Percentiles rank a stretch among this genome's conserved stretches.
phyloP scores from a whole-genome alignment of 2,329 filamentous ascomycete species.

The Xylariaceae sp. region DNA sequence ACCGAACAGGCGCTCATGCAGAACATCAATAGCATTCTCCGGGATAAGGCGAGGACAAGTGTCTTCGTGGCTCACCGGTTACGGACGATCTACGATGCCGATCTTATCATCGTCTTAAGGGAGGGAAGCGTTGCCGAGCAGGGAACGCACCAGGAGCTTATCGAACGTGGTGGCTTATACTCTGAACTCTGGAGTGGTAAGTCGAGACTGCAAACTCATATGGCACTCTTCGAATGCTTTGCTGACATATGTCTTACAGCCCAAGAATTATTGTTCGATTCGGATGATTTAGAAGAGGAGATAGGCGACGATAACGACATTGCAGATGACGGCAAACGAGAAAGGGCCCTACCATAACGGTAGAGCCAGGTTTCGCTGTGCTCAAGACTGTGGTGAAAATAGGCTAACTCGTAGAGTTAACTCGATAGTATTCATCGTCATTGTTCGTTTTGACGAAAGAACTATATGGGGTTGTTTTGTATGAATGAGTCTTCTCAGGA shows the following conservation, averaged over 20 bases:
- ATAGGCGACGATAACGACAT: not conserved
- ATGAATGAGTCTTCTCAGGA: not conserved
- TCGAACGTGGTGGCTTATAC: slow-evolving; percentile 80
- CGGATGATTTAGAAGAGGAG: slow-evolving; percentile 21
- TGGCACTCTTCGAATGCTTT: not conserved
- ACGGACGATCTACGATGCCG: slow-evolving; percentile 90
- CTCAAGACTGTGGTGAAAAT: not conserved
- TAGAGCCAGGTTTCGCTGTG: not conserved
- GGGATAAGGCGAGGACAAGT: slow-evolving; percentile 85
- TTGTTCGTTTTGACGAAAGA: not conserved
- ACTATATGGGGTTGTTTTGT: not conserved
- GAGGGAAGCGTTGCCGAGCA: slow-evolving; percentile 84
- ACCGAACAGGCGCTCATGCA: slow-evolving; percentile 88
- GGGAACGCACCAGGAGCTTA: slow-evolving; percentile 83
- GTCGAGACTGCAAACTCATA: slow-evolving; percentile 35
- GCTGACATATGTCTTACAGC: slow-evolving; percentile 39
- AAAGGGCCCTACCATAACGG: slow-evolving; percentile 1
- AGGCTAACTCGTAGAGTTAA: slow-evolving; percentile 5
- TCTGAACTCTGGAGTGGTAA: slow-evolving; percentile 87
- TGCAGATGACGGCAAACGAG: not conserved
- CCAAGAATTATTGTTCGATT: slow-evolving; percentile 58
- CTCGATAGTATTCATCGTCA: not conserved
- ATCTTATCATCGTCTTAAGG: slow-evolving; percentile 88
- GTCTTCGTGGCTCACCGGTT: slow-evolving; percentile 94
- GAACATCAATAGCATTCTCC: slow-evolving; percentile 91